Evolutionary conservation across 2,329 filamentous ascomycete genomes (phyloP), one percentile per base, ranked within the genome.

Genomic region (Hymenoscyphus fructigenus): DNA sequence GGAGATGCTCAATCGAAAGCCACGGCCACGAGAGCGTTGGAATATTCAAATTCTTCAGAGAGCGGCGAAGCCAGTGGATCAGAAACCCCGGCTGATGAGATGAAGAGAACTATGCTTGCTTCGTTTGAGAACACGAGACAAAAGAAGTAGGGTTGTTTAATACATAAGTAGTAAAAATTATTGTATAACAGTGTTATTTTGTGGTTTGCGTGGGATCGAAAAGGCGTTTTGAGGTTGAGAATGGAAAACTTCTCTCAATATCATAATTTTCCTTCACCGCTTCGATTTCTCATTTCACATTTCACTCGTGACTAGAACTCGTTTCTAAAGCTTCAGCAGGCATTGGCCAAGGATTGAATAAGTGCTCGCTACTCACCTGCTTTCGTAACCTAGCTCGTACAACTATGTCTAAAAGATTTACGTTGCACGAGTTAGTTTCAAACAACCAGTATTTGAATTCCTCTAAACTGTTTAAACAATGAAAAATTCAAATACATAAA

Each of bases 1-100:
- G 92, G 88, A 71, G 87, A 94, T 74, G 86, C 89, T 0, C 92
- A 97, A 78, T 86, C 87, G 29, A 89, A 86, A 75, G 82, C 83
- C 12, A 83, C 91, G 77, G 86, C 88, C 5, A 83, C 83, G 69
- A 82, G 83, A 72, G 65, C 80, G 1, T 74, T 84, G 23, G 78
- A 80, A 59, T 71, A 78, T 15, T 74, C 78, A 23, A 77, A 79
- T 78, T 58, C 60, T 4, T 73, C 73, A 47, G 68, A 67, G 10
- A 53, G 50, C 14, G 68, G 65, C 29, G 68, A 71, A 12, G 61
- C 65, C 32, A 50, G 65, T 10, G 71, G 73, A 23, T 50, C 60
- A 5, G 75, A 76, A 57, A 69, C 71, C 7, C 75, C 77, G 10
- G 75, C 75, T 29, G 75, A 79, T 15, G 75, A 78, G 62, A 79